These are phyloP conservation scores for Kingdonia uniflora DNA, from an alignment of 164 flowering plant species.

Conservation along the genomic window DNA sequence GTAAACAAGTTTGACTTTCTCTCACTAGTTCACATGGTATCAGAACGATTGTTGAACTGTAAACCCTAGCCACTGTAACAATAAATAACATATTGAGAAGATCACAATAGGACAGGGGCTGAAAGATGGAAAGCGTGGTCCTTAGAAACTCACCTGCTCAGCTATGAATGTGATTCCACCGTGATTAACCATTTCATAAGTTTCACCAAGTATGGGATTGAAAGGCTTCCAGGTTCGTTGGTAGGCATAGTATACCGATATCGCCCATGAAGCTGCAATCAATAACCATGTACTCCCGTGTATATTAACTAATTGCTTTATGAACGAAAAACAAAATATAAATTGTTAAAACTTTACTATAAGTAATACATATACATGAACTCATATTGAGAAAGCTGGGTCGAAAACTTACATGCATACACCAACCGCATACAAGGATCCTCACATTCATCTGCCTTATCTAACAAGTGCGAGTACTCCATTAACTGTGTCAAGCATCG, in stretches of 20 bases:
- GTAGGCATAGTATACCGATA: slow-evolving; percentile 69
- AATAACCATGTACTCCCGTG: not conserved
- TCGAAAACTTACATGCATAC: slow-evolving; percentile 58
- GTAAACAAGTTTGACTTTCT: too few relatives aligned
- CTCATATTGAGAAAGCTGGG: too few relatives aligned
- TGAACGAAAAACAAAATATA: too few relatives aligned
- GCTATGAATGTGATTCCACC: slow-evolving; percentile 60
- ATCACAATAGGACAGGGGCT: not conserved
- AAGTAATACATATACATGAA: too few relatives aligned
- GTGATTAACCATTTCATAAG: slow-evolving; percentile 75
- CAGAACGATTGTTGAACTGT: too few relatives aligned
- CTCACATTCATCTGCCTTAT: slow-evolving; percentile 78
- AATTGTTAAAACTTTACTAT: too few relatives aligned
- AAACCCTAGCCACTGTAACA: too few relatives aligned
- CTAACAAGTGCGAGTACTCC: slow-evolving; percentile 83
- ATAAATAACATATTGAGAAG: not conserved
- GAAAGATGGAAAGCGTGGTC: not conserved
- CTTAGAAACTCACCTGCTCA: slow-evolving; percentile 52
- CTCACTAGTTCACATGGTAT: too few relatives aligned
- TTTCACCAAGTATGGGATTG: slow-evolving; percentile 87
- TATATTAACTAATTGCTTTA: not conserved
- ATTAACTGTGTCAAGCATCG: slow-evolving; percentile 40
- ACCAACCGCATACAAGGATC: slow-evolving; percentile 89
- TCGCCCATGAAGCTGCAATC: slow-evolving; percentile 72
- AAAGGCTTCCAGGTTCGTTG: slow-evolving; percentile 91